Evolutionary conservation across 495 filamentous ascomycete species (phyloP).

Genomic region (Hyphodiscus hymeniophilus): DNA sequence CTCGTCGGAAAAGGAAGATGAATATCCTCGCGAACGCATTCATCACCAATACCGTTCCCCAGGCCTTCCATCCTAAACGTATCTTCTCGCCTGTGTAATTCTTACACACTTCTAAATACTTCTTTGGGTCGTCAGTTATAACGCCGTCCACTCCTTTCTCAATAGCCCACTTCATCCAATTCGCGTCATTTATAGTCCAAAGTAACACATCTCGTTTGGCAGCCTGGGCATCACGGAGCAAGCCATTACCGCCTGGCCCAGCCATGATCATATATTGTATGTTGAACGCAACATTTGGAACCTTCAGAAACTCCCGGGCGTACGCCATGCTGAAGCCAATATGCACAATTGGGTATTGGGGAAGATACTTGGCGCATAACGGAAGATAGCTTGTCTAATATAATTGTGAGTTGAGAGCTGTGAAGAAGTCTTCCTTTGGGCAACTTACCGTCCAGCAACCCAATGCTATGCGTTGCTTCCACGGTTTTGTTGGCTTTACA

Average conservation of each 20-base stretch:
- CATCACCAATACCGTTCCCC: slow-evolving; percentile 1
- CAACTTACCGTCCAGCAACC: slow-evolving; percentile 67
- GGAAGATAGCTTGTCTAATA: slow-evolving; percentile 52
- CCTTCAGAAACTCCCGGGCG: slow-evolving; percentile 57
- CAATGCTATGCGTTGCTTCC: slow-evolving; percentile 64
- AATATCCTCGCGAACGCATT: slow-evolving; percentile 16
- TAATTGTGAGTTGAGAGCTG: slow-evolving; percentile 1
- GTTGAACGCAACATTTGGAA: slow-evolving; percentile 64
- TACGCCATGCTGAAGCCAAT: slow-evolving; percentile 65
- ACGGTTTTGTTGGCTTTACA: slow-evolving; percentile 44
- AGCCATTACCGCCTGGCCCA: slow-evolving; percentile 50
- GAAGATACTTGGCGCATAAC: slow-evolving; percentile 50
- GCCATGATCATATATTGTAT: slow-evolving; percentile 58
- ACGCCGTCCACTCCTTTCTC: slow-evolving; percentile 41
- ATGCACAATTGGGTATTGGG: slow-evolving; percentile 57
- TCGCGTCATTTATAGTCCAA: slow-evolving; percentile 80
- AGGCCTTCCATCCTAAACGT: not conserved
- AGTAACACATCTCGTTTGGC: slow-evolving; percentile 52
- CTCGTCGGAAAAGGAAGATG: slow-evolving; percentile 9
- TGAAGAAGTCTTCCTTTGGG: not conserved
- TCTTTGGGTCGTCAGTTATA: slow-evolving; percentile 46
- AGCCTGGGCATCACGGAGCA: slow-evolving; percentile 50
- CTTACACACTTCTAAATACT: slow-evolving; percentile 37
- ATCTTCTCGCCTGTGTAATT: slow-evolving; percentile 16
- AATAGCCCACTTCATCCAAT: slow-evolving; percentile 65